A percentile compares a stretch with the other conserved stretches of the same genome.
phyloP scores from a whole-genome alignment of 192 early-diverging fungal species.

The Coemansia sp. region DNA sequence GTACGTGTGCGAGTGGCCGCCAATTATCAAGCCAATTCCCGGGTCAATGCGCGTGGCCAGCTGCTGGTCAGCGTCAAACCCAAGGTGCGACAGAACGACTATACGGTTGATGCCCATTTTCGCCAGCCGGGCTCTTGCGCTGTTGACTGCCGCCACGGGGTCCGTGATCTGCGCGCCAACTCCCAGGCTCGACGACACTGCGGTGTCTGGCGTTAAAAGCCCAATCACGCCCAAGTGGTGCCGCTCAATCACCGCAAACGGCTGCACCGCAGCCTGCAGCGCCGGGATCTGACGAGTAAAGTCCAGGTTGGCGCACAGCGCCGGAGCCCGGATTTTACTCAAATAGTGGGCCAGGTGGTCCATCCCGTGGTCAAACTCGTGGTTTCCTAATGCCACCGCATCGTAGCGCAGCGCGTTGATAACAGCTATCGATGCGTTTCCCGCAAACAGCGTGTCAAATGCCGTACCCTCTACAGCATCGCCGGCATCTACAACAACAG shows the following conservation, averaged over 20 bases:
- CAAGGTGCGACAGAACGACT: slow-evolving; percentile 72
- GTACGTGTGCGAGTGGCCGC: slow-evolving; percentile 76
- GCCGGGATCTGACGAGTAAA: slow-evolving; percentile 42
- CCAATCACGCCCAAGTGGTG: slow-evolving; percentile 72
- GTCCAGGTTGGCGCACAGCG: slow-evolving; percentile 70
- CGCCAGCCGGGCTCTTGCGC: slow-evolving; percentile 58
- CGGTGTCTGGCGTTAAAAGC: slow-evolving; percentile 60
- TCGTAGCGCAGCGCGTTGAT: slow-evolving; percentile 69
- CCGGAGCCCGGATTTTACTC: slow-evolving; percentile 59
- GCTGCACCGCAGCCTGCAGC: slow-evolving; percentile 58
- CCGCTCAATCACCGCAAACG: slow-evolving; percentile 68
- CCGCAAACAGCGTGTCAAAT: slow-evolving; percentile 67
- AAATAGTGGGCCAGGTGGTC: slow-evolving; percentile 57
- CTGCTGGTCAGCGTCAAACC: slow-evolving; percentile 64
- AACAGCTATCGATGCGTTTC: slow-evolving; percentile 55
- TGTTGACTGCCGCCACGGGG: slow-evolving; percentile 60
- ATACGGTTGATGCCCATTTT: slow-evolving; percentile 65
- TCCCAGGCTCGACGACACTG: slow-evolving; percentile 56
- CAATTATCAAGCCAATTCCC: slow-evolving; percentile 67
- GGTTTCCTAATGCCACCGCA: slow-evolving; percentile 61
- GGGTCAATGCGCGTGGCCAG: slow-evolving; percentile 56
- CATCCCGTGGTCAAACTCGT: slow-evolving; percentile 74
- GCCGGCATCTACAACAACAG: slow-evolving; percentile 73
- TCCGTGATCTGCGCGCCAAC: slow-evolving; percentile 55
- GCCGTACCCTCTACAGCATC: slow-evolving; percentile 68